Percentiles rank a stretch among this genome's conserved stretches.
Evolutionary conservation across 176 grass and related monocot genomes (phyloP).

Genomic region (Paspalum notatum): DNA sequence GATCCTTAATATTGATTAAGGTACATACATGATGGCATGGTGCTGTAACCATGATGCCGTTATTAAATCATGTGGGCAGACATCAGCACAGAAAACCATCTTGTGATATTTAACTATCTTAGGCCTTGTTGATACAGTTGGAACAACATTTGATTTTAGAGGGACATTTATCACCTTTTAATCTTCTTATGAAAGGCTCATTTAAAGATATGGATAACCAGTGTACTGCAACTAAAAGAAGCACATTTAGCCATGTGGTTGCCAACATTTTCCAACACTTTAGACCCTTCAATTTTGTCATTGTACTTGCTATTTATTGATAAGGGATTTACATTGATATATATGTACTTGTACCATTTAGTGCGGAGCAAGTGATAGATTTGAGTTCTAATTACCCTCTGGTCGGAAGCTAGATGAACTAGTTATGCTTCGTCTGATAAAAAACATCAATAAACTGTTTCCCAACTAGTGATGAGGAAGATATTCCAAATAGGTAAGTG

Average conservation of each 20-base stretch:
- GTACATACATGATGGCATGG: not conserved
- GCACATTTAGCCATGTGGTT: not conserved
- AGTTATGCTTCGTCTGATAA: not conserved
- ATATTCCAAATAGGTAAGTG: not conserved
- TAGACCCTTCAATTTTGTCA: not conserved
- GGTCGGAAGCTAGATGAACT: not conserved
- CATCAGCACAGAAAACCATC: not conserved
- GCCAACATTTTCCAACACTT: not conserved
- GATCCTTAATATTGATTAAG: not conserved
- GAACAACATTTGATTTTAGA: slow-evolving; percentile 2
- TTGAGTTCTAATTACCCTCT: not conserved
- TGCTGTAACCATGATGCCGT: not conserved
- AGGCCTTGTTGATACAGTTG: not conserved
- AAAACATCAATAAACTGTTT: not conserved
- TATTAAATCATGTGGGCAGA: not conserved
- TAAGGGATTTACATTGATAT: not conserved
- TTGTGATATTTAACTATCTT: not conserved
- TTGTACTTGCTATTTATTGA: not conserved
- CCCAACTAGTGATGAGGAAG: not conserved
- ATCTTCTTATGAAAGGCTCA: not conserved
- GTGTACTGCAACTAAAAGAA: not conserved
- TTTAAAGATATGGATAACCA: not conserved
- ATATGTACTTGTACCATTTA: not conserved
- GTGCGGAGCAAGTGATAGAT: not conserved
- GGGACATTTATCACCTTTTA: not conserved